A percentile compares a stretch with the other conserved stretches of the same genome.
Conservation (phyloP, 2,329 filamentous ascomycete species). For the Ceratocystis lukuohia region DNA sequence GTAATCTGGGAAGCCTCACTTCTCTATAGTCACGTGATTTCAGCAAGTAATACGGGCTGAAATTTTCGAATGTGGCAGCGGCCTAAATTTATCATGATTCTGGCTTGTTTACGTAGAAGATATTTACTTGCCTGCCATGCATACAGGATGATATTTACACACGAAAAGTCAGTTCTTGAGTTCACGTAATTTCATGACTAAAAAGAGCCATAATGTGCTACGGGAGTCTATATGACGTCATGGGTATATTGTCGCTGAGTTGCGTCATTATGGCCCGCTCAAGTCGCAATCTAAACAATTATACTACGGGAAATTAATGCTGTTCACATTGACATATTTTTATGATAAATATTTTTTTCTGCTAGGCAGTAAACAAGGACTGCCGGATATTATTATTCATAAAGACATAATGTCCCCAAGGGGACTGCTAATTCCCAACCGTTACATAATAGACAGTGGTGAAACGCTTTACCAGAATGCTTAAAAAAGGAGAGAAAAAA, state of each 20-base stretch:
- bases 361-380: background rate
- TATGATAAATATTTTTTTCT: background rate
- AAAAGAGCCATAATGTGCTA: background rate
- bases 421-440: slow-evolving; percentile 9
- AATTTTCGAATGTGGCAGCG: background rate
- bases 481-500: background rate
- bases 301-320: background rate
- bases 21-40: background rate
- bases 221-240: background rate
- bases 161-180: background rate
- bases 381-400: slow-evolving; percentile 16
- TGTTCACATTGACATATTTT: background rate
- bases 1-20: no score
- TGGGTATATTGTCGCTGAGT: background rate
- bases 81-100: background rate
- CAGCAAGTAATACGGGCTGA: background rate
- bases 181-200: background rate
- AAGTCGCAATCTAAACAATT: background rate
- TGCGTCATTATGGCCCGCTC: background rate
- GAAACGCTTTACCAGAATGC: background rate
- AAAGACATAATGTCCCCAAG: slow-evolving; percentile 10
- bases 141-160: background rate
- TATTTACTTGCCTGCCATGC: background rate
- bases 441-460: background rate
- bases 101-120: background rate